phyloP scores from a whole-genome alignment of 129 eudicot species.

The Gnaphalium uliginosum region DNA sequence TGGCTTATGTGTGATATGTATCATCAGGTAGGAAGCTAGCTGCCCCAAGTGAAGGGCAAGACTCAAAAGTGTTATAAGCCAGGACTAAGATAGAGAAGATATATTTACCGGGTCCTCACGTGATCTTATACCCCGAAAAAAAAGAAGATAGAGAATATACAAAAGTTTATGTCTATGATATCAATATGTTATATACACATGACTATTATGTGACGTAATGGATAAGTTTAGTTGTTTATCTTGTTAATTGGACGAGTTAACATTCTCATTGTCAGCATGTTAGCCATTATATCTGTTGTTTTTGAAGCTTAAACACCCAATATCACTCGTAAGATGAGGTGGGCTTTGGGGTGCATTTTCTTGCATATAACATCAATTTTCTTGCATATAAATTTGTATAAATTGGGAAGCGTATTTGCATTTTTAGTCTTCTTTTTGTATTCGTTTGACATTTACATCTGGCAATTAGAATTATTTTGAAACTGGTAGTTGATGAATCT shows the following conservation, averaged over 20 bases:
- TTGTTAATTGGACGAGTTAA: not conserved
- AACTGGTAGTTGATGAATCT: not conserved
- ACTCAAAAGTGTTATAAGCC: not conserved
- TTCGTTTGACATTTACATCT: not conserved
- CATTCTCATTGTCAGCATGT: not conserved
- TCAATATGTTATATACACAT: not conserved
- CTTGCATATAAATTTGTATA: not conserved
- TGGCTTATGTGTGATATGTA: not conserved
- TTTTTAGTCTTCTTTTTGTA: not conserved
- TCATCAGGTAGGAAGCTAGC: not conserved
- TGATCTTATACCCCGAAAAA: too few relatives aligned
- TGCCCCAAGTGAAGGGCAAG: not conserved
- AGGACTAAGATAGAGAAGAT: not conserved
- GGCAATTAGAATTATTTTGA: not conserved
- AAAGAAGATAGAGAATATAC: not conserved
- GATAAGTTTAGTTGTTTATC: constrained; percentile 6
- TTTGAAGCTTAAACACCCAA: constrained; percentile 4
- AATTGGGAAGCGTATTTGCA: not conserved
- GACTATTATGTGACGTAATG: not conserved
- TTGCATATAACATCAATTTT: not conserved
- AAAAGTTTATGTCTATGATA: not conserved
- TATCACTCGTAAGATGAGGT: not conserved
- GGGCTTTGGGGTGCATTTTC: not conserved
- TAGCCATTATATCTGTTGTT: not conserved
- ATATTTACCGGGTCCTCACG: too few relatives aligned